Evolutionary conservation across 2,329 filamentous ascomycete species (phyloP).

Genomic region (Grosmannia penicillata): DNA sequence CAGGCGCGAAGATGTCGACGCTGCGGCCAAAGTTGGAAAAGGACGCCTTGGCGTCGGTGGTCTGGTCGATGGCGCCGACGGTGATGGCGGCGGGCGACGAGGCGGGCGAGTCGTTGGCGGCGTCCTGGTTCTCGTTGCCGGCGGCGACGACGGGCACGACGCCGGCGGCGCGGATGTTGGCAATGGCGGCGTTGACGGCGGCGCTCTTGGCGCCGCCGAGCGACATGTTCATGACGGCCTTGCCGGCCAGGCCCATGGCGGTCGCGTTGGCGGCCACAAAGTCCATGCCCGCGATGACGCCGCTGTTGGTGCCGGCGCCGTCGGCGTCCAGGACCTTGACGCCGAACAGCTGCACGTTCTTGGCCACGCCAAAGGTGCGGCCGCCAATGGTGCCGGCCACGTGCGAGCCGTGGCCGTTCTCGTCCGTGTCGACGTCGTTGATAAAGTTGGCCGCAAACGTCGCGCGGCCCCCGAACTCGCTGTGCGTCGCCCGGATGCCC

Average conservation of each 20-base stretch:
- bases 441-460: constrained; percentile 37
- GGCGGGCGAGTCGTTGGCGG: constrained; percentile 35
- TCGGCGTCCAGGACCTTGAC: constrained; percentile 29
- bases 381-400: constrained; percentile 48
- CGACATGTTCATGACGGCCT: constrained; percentile 50
- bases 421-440: constrained; percentile 32
- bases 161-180: constrained; percentile 31
- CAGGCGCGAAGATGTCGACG: constrained; percentile 42
- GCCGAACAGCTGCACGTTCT: constrained; percentile 24
- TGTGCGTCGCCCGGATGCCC: constrained; percentile 41
- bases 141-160: constrained; percentile 45
- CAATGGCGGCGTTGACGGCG: constrained; percentile 38
- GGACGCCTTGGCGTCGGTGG: constrained; percentile 28
- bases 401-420: constrained; percentile 50
- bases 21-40: constrained; percentile 44
- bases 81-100: constrained; percentile 42
- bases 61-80: constrained; percentile 42
- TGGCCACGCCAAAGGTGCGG: constrained; percentile 46
- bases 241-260: constrained; percentile 26
- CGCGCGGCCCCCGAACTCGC: constrained; percentile 41
- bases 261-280: constrained; percentile 33
- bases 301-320: constrained; percentile 32
- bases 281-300: constrained; percentile 44
- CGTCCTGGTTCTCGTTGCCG: constrained; percentile 41
- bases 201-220: constrained; percentile 34